Conservation (phyloP, 192 early-diverging fungal species). For the Thoreauomyces humboldtii region DNA sequence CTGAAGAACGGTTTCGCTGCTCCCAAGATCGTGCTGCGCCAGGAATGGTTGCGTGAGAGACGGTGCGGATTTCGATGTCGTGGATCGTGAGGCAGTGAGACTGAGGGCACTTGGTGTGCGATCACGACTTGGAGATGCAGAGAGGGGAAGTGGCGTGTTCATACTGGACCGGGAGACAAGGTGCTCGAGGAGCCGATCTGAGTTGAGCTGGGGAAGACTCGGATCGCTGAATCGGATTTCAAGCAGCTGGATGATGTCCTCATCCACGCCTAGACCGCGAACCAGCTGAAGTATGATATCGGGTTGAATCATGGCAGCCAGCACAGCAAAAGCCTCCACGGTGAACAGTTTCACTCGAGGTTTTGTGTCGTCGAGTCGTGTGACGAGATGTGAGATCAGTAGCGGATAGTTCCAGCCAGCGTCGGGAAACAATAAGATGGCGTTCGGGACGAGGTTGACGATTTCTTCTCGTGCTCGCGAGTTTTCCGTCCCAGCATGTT, state of each 20-base stretch:
- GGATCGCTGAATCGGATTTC: conserved; percentile 20
- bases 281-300: conserved; percentile 11
- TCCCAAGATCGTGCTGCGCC: background rate
- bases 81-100: background rate
- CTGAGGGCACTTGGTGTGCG: background rate
- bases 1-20: background rate
- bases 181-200: conserved; percentile 32
- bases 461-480: conserved; percentile 27
- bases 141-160: conserved; percentile 16
- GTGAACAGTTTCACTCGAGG: conserved; percentile 17
- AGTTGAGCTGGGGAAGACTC: conserved; percentile 11
- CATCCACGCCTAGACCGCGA: conserved; percentile 27
- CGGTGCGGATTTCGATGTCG: conserved; percentile 5
- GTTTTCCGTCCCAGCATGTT: background rate
- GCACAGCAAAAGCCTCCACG: conserved; percentile 18
- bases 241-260: conserved; percentile 22
- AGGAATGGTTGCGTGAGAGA: background rate
- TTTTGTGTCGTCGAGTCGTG: conserved; percentile 11
- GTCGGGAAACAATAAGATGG: conserved; percentile 30
- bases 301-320: conserved; percentile 11
- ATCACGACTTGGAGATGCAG: conserved; percentile 6
- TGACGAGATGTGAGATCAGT: conserved; percentile 19
- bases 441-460: conserved; percentile 32
- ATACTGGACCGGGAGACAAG: conserved; percentile 8
- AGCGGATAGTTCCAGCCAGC: conserved; percentile 19